phyloP scores from a whole-genome alignment of 139 green algal species.

The Tetradesmus lagerheimii region DNA sequence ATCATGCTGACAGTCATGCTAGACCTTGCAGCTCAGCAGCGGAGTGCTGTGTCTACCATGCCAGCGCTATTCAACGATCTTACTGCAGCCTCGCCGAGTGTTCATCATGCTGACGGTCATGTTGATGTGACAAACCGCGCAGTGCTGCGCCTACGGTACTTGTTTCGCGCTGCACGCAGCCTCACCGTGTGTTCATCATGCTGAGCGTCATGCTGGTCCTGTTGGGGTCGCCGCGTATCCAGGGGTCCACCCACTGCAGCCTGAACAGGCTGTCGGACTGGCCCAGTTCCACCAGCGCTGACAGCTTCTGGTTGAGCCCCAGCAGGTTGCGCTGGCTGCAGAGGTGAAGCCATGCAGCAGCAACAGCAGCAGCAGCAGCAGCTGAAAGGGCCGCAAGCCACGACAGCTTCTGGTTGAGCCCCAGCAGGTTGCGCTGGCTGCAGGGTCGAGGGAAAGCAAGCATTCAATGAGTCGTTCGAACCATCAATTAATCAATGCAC shows the following conservation, averaged over 20 bases:
- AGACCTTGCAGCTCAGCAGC: no score
- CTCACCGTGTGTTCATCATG: conserved; percentile 54
- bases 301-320: conserved; percentile 92
- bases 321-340: conserved; percentile 89
- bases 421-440: conserved; percentile 91
- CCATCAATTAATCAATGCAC: no score
- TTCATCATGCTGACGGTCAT: conserved; percentile 78
- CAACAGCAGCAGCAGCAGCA: neutral
- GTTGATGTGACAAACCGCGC: no score
- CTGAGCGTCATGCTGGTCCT: conserved; percentile 89
- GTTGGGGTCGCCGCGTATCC: conserved; percentile 89
- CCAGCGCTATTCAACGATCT: no score
- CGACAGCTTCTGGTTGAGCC: conserved; percentile 88
- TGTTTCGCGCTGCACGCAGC: neutral
- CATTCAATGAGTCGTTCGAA: no score
- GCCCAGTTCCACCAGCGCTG: conserved; percentile 64
- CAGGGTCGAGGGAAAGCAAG: neutral
- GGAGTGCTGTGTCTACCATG: no score
- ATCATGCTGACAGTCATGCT: conserved; percentile 79
- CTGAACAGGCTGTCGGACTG: conserved; percentile 93
- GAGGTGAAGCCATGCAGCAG: neutral
- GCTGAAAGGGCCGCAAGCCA: neutral
- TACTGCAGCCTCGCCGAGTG: conserved; percentile 16
- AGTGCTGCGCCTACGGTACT: no score
- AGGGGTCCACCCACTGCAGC: conserved; percentile 94